Evolutionary conservation across 176 grass and related monocot genomes (phyloP).

Genomic region (Calamus simplicifolius): DNA sequence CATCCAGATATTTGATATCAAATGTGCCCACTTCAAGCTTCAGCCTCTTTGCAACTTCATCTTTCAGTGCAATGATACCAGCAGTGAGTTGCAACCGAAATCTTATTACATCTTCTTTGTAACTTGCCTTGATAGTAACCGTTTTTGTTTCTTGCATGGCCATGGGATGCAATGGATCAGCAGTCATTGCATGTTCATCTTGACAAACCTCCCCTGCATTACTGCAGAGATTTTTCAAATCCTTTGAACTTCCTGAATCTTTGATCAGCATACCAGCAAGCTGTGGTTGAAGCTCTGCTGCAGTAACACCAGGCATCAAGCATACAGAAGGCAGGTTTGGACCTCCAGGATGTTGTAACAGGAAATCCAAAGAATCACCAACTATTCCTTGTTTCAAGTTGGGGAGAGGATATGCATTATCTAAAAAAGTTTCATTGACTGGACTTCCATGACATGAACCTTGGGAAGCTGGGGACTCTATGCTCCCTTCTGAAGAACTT

Average conservation of each 20-base stretch:
- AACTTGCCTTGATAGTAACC: slow-evolving; percentile 11
- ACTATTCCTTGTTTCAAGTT: not conserved
- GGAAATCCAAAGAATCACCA: not conserved
- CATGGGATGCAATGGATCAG: not conserved
- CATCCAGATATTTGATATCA: slow-evolving; percentile 23
- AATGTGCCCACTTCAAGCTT: slow-evolving; percentile 17
- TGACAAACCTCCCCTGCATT: slow-evolving; percentile 2
- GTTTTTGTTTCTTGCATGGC: not conserved
- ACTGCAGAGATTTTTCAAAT: slow-evolving; percentile 10
- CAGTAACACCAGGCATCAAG: not conserved
- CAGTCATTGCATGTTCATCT: not conserved
- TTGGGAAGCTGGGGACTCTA: slow-evolving; percentile 12
- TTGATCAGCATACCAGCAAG: not conserved
- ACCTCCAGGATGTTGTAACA: slow-evolving; percentile 7
- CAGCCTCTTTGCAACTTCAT: slow-evolving; percentile 23
- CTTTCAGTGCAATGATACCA: slow-evolving; percentile 6
- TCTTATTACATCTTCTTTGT: slow-evolving; percentile 19
- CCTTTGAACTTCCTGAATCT: slow-evolving; percentile 5
- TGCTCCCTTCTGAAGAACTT: slow-evolving; percentile 12
- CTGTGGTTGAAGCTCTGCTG: not conserved
- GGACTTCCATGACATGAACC: slow-evolving; percentile 20
- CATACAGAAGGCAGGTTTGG: not conserved
- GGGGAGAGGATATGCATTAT: not conserved
- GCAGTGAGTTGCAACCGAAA: slow-evolving; percentile 2
- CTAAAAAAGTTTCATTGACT: slow-evolving; percentile 1